These are phyloP conservation scores for Zostera marina DNA, from an alignment of 116 monocot genomes.

Conservation along the genomic window DNA sequence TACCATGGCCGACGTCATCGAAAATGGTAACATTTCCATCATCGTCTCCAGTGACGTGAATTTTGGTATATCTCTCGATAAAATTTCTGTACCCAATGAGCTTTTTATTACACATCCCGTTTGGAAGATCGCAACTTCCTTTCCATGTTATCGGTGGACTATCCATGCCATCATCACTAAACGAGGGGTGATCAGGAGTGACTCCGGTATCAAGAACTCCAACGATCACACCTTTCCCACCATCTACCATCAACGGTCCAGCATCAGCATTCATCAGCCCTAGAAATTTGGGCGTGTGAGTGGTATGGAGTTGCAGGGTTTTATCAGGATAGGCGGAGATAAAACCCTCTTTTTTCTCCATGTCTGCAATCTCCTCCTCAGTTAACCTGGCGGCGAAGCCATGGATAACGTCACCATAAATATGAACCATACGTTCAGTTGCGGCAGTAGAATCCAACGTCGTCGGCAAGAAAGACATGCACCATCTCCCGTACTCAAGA, in stretches of 20 bases:
- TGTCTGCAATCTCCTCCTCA: not conserved
- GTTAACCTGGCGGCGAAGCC: not conserved
- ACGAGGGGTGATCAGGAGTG: slow-evolving; percentile 9
- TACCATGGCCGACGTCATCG: slow-evolving; percentile 5
- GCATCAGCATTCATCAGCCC: not conserved
- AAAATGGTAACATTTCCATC: not conserved
- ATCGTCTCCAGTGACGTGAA: no score
- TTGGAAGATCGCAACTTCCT: slow-evolving; percentile 1
- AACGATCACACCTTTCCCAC: not conserved
- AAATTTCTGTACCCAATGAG: slow-evolving; percentile 6
- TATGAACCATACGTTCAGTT: not conserved
- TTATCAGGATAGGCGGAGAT: not conserved
- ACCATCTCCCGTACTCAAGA: not conserved
- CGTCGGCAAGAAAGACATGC: not conserved
- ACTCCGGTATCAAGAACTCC: slow-evolving; percentile 5
- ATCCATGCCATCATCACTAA: slow-evolving; percentile 8
- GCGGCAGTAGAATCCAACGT: not conserved
- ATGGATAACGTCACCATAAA: not conserved
- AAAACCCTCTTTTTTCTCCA: not conserved
- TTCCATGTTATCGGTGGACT: slow-evolving; percentile 12
- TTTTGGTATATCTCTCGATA: not conserved
- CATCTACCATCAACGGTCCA: no score
- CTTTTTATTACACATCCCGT: slow-evolving; percentile 12
- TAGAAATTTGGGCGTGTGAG: not conserved
- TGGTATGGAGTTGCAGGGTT: not conserved